Percentiles rank a stretch among this genome's conserved stretches.
Conservation (phyloP, 1,139 yeast species). For the Sugiyamaella pinicola region DNA sequence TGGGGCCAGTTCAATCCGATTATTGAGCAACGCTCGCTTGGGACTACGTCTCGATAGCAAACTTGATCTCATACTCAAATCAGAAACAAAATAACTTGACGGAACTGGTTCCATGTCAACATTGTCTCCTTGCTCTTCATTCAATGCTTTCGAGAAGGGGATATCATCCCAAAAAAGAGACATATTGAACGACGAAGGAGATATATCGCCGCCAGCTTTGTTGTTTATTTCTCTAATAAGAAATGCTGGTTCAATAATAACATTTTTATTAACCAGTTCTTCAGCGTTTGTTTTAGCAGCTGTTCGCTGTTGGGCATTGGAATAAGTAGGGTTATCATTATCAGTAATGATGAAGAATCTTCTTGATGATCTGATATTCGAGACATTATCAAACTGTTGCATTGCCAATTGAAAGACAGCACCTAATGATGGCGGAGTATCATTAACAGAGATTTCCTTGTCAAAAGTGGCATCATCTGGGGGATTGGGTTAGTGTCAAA, state of each 20-base stretch:
- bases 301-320: conserved; percentile 41
- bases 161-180: conserved; percentile 57
- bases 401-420: conserved; percentile 37
- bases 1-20: conserved; percentile 57
- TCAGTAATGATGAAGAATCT: conserved; percentile 60
- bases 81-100: conserved; percentile 48
- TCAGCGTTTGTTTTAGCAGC: conserved; percentile 60
- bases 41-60: conserved; percentile 62
- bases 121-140: conserved; percentile 23
- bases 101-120: conserved; percentile 43
- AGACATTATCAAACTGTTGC: conserved; percentile 33
- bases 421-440: conserved; percentile 22
- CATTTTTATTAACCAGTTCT: conserved; percentile 47
- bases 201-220: background rate
- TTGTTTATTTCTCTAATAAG: conserved; percentile 42
- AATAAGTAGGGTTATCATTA: conserved; percentile 54
- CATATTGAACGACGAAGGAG: conserved; percentile 50
- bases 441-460: background rate
- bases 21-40: conserved; percentile 62
- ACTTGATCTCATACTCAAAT: conserved; percentile 51
- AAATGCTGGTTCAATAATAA: conserved; percentile 67
- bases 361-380: conserved; percentile 32
- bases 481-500: background rate
- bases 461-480: conserved; percentile 5
- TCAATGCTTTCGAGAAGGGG: conserved; percentile 19